These are phyloP conservation scores for Pythium grandisporangium DNA, from an alignment of 352 stramenopile species.

Conservation along the genomic window DNA sequence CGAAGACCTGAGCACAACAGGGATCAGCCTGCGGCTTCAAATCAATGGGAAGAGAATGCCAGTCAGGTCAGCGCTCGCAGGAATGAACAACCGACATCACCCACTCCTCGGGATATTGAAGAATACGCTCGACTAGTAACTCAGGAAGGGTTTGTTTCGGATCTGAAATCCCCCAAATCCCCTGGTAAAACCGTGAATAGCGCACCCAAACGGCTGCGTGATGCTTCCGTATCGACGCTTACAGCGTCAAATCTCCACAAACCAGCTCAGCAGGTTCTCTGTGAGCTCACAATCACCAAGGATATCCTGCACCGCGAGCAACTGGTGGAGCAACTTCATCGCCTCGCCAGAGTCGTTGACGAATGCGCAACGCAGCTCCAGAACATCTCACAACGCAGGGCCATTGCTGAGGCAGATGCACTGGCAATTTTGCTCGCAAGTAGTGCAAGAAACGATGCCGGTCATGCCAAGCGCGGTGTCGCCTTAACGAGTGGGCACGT, in stretches of 20 bases:
- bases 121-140: too few relatives aligned
- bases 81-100: too few relatives aligned
- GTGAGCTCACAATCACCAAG: conserved; percentile 40
- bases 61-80: too few relatives aligned
- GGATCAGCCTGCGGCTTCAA: too few relatives aligned
- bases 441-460: neutral
- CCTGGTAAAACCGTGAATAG: too few relatives aligned
- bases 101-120: too few relatives aligned
- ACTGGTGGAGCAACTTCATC: conserved; percentile 30
- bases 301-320: conserved; percentile 54
- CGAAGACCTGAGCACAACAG: neutral
- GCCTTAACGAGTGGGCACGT: neutral
- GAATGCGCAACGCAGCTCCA: conserved; percentile 19
- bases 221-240: too few relatives aligned
- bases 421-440: conserved; percentile 2
- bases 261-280: conserved; percentile 21
- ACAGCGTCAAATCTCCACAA: too few relatives aligned
- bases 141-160: too few relatives aligned
- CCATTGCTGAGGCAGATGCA: neutral
- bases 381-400: conserved; percentile 13
- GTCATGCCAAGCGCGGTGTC: neutral
- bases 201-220: too few relatives aligned
- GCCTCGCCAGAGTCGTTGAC: conserved; percentile 14
- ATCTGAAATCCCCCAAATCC: too few relatives aligned
- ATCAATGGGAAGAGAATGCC: too few relatives aligned